Evolutionary conservation across 2,329 filamentous ascomycete species (phyloP).

Genomic region (Boeremia exigua): DNA sequence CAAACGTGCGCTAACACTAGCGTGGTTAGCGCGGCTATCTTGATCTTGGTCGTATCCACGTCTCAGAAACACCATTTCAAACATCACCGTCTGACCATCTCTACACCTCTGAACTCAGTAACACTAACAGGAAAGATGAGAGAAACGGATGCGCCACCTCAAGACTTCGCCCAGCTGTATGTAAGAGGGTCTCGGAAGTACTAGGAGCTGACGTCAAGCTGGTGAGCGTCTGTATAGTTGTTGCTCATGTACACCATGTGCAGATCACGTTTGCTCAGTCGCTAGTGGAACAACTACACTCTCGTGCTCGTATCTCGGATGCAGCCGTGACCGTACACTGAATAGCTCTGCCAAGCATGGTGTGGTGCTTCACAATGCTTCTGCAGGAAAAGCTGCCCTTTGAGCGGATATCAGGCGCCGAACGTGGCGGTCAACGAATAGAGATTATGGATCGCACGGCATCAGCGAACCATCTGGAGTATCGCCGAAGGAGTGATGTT

Average conservation of each 20-base stretch:
- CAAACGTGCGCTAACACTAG: background rate
- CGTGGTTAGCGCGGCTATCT: background rate
- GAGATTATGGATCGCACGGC: constrained; percentile 20
- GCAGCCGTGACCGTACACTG: background rate
- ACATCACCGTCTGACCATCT: constrained; percentile 36
- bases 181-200: background rate
- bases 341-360: constrained; percentile 1
- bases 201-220: no score
- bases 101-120: background rate
- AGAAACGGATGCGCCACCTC: background rate
- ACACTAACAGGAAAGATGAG: background rate
- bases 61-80: constrained; percentile 35
- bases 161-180: background rate
- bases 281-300: background rate
- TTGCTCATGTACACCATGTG: background rate
- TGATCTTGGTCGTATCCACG: constrained; percentile 8
- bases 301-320: background rate
- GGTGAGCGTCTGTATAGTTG: background rate
- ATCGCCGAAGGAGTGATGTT: background rate
- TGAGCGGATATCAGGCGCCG: constrained; percentile 8
- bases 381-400: constrained; percentile 9
- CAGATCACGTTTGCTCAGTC: background rate
- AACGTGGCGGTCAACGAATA: constrained; percentile 8
- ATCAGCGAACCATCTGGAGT: constrained; percentile 3
- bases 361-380: constrained; percentile 18